Conservation (phyloP, 2,329 filamentous ascomycete species). For the Botrytis hyacinthi region DNA sequence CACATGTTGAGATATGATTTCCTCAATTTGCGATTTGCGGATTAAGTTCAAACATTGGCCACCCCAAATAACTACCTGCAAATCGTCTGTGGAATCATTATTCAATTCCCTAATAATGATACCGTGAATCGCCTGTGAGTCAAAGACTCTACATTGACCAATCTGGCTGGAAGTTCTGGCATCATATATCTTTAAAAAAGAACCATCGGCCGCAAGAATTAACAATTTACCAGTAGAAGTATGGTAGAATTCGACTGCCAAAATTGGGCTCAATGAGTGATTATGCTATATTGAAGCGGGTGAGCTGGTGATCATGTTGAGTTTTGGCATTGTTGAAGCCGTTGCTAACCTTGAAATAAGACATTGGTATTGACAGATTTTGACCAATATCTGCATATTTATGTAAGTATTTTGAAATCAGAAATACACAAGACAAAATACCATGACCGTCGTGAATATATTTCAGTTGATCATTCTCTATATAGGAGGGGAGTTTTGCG, state of each 20-base stretch:
- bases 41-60: constrained; percentile 50
- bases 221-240: constrained; percentile 39
- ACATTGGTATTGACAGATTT: constrained; percentile 7
- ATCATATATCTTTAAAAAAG: constrained; percentile 53
- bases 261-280: constrained; percentile 49
- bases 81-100: constrained; percentile 16
- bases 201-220: constrained; percentile 60
- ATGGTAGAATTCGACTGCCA: constrained; percentile 55
- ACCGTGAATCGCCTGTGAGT: constrained; percentile 71
- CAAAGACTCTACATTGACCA: constrained; percentile 55
- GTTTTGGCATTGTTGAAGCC: neutral
- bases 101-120: constrained; percentile 48
- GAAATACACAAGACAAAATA: neutral
- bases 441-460: neutral
- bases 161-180: constrained; percentile 39
- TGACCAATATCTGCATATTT: constrained; percentile 7
- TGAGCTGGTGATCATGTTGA: constrained; percentile 3
- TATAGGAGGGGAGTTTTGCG: neutral
- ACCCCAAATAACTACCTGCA: constrained; percentile 65
- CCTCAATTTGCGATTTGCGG: constrained; percentile 32
- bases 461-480: neutral
- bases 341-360: constrained; percentile 20
- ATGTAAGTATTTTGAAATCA: neutral
- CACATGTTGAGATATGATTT: constrained; percentile 22
- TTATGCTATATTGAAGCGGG: constrained; percentile 32